Base-by-base conservation (phyloP, 495 filamentous ascomycete genomes). In the Talaromyces wortmannii region DNA sequence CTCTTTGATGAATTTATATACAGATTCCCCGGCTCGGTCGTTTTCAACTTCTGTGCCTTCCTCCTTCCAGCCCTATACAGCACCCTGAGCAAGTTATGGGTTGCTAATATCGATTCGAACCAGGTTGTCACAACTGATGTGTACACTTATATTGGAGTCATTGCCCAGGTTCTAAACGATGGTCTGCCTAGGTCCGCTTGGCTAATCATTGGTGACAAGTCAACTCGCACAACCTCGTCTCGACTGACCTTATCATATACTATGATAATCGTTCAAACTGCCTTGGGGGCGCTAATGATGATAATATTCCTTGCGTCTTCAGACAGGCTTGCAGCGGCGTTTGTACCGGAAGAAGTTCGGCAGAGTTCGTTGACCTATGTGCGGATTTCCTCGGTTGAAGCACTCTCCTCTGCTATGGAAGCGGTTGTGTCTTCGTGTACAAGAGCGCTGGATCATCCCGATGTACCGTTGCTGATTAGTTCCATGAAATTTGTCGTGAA, bases 31-130 rank as follows among this genome's bases (percentile, higher is more conserved):
- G 36, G 36, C 8, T 40, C 36, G 8, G 36, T 40, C 13, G 13
- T 40, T 10, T 40, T 40, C 36, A 40, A 40, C 36, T 40, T 40
- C 5, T 8, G 36, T 40, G 36, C 36, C 36, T 40, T 40, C 5
- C 36, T 40, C 8, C 36, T 89, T 0, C 87, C 84, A 1, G 86
- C 87, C 0, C 67, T 91, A 1, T 89, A 90, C 65, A 67, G 65
- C 10, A 90, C 87, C 0, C 77, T 90, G 2, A 78, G 77, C 55
- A 91, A 91, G 64, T 73, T 90, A 23, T 90, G 85, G 88, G 77
- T 91, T 15, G 84, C 87, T 6, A 76, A 82, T 50, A 86, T 91
- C 58, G 80, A 89, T 68, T 65, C 78, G 3, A 78, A 68, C 31
- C 72, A 81, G 45, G 82, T 90, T n/a, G 86, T 79, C 13, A 88